Base-by-base conservation (phyloP, 257 asterid species). In the Scutellaria barbata region DNA sequence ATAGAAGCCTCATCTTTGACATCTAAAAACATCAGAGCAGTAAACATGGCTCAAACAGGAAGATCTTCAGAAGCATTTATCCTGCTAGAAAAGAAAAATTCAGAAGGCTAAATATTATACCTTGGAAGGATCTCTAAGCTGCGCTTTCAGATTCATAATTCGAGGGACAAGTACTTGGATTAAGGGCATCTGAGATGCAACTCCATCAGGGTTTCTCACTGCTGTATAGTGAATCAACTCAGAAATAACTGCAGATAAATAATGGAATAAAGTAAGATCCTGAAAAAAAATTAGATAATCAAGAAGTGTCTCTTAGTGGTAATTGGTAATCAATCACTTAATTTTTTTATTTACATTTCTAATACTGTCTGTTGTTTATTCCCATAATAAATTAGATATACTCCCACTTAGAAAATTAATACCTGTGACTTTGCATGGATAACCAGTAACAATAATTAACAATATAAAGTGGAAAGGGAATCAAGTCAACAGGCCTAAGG, bases 111-210 rank as follows among this genome's bases (percentile, higher is more conserved):
- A 25, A 37, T 25, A 81, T 70, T 50, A 73, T 85, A 95, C 99
- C 99, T 95, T 89, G 51, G 92, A 84, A 78, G 95, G 82, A 85
- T 92, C 99, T 86, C 93, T 86, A 69, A 95, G 94, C 76, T 84
- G 97, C 70, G 88, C 75, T 79, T 92, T 89, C 76, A 92, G 80
- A 84, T 74, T 85, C 97, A 95, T 95, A 76, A 95, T 88, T 73
- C 74, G 90, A 35, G 99, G 98, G 75, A 95, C 99, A 80, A 95
- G 82, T 67, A 82, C 89, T 85, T 89, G 98, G 77, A 95, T 92
- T 73, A 95, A 81, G 68, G 98, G 96, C 91, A 95, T 79, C 80
- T 88, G 96, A 63, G 90, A 73, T 56, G 95, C 79, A 85, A 87
- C 92, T 79, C 70, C 89, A 55, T 84, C 88, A 35, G 81, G 74